A percentile compares a stretch with the other conserved stretches of the same genome.
These are phyloP conservation scores for Arctium lappa DNA, from an alignment of 129 eudicot genomes.

Conservation along the genomic window DNA sequence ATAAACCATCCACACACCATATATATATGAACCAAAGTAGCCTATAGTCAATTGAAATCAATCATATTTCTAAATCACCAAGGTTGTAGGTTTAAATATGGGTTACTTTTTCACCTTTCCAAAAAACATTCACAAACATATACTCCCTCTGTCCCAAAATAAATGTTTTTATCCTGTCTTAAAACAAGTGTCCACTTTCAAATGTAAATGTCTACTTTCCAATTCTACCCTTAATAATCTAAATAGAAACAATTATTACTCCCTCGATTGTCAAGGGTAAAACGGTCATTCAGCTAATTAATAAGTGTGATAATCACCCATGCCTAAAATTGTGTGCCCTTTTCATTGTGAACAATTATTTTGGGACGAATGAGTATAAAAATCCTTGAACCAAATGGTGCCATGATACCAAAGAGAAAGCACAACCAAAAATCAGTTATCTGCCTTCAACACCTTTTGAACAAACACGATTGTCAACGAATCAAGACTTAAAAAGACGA, in stretches of 20 bases:
- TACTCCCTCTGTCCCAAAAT: no score
- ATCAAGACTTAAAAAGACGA: slow-evolving; percentile 2
- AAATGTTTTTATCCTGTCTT: no score
- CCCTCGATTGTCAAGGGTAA: neutral
- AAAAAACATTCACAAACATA: no score
- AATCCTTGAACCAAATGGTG: neutral
- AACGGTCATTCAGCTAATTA: neutral
- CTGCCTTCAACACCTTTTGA: neutral
- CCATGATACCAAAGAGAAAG: neutral
- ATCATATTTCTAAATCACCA: no score
- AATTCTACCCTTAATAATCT: neutral
- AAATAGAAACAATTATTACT: neutral
- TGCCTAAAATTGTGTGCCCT: no score
- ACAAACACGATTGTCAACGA: neutral
- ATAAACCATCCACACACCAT: neutral
- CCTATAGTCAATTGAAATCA: no score
- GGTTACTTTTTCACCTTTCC: neutral
- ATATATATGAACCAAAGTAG: neutral
- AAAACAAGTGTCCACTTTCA: neutral
- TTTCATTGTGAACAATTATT: neutral
- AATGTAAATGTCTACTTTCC: neutral
- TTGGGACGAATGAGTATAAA: neutral
- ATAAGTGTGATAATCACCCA: neutral
- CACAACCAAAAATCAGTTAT: neutral
- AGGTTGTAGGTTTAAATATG: neutral